Evolutionary conservation across 2,329 filamentous ascomycete genomes (phyloP).

Genomic region (Cercospora beticola): DNA sequence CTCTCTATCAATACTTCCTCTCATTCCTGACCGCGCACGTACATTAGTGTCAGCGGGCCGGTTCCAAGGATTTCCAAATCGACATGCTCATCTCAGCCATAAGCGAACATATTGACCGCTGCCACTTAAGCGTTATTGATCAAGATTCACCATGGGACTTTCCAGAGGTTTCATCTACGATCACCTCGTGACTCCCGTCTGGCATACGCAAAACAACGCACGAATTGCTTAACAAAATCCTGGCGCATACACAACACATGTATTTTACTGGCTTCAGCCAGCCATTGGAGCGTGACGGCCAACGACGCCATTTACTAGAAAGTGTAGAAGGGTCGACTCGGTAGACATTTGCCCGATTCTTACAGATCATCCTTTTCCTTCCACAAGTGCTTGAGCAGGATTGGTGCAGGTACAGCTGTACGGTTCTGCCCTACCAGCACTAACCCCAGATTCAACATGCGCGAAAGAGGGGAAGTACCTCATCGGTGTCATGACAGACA

Average conservation of each 20-base stretch:
- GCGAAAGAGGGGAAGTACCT: neutral
- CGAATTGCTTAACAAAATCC: neutral
- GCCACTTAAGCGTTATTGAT: neutral
- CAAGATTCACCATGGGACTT: neutral
- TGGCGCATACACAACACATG: neutral
- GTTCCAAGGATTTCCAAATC: neutral
- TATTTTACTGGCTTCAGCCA: neutral
- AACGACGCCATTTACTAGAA: neutral
- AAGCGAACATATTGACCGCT: neutral
- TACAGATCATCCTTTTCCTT: neutral
- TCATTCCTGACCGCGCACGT: neutral
- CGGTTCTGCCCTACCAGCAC: neutral
- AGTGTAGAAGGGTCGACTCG: neutral
- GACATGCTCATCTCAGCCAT: neutral
- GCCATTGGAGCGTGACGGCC: neutral
- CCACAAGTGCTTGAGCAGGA: neutral
- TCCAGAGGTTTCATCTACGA: neutral
- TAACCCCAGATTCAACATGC: neutral
- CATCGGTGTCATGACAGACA: neutral
- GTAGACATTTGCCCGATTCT: neutral
- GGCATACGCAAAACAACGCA: neutral
- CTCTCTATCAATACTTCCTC: neutral
- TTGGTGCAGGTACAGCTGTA: neutral
- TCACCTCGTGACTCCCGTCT: neutral
- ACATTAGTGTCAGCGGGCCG: neutral